Evolutionary conservation across 441 rosid species (phyloP).

Genomic region (Syzygium syzygioides): DNA sequence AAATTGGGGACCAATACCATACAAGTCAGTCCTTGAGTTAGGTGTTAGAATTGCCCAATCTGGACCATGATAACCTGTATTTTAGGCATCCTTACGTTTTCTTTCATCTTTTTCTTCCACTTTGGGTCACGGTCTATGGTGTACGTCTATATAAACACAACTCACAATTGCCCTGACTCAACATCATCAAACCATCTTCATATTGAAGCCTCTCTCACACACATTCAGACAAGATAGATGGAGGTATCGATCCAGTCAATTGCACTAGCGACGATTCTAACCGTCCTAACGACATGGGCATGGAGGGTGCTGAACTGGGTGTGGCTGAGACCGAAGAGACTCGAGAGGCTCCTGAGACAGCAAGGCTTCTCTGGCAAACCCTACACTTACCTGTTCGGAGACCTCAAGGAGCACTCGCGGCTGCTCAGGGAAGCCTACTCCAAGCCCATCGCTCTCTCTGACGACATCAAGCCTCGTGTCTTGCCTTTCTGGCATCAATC

Average conservation of each 20-base stretch:
- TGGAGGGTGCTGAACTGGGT: slow-evolving; percentile 1
- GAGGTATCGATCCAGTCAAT: neutral
- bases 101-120: no score
- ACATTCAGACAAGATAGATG: neutral
- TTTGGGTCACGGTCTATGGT: neutral
- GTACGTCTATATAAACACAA: neutral
- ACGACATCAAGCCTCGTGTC: neutral
- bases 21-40: no score
- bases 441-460: neutral
- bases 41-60: no score
- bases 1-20: no score
- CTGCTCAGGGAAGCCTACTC: neutral
- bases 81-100: no score
- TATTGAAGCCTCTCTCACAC: neutral
- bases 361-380: neutral
- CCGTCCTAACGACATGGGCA: neutral
- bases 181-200: neutral
- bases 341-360: neutral
- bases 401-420: neutral
- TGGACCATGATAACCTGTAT: no score
- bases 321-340: slow-evolving; percentile 1
- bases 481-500: neutral
- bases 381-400: neutral
- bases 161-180: neutral
- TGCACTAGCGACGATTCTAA: neutral